Evolutionary conservation across 2,329 filamentous ascomycete species (phyloP), one percentile per base, ranked within the genome.

Genomic region (Trichoderma afroharzianum): DNA sequence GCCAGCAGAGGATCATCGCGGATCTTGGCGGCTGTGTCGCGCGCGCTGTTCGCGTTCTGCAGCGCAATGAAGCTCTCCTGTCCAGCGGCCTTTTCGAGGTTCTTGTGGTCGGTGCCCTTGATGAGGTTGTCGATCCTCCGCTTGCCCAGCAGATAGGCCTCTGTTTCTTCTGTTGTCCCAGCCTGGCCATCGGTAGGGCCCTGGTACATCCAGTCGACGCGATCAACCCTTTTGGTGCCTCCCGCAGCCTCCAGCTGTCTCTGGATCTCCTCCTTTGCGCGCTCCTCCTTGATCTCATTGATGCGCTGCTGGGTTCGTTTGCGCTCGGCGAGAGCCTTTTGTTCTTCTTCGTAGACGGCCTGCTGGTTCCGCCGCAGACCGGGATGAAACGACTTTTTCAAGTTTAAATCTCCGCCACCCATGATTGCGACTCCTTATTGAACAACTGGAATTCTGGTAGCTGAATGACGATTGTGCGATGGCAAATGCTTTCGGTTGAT

Each of bases 121-220:
- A 99, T 86, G 39, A 90, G 80, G 14, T 91, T 90, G 83, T 98
- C 95, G 79, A 99, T 95, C 72, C 95, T 88, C 72, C 96, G 88
- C 85, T 98, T 98, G 67, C 96, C 96, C 15, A 99, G 86, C 1
- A 99, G 83, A 80, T 97, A 99, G 4, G 93, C 94, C 79, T 99
- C 96, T 83, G 93, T 94, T 82, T 98, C 96, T 80, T 98, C 95
- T 5, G 88, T 89, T 50, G 89, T 93, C 33, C 92, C 92, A n/a
- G 86, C 85, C 78, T 93, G 91, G 43, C 93, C 93, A 77, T 88
- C 86, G 63, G 91, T 92, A 8, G 96, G 94, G 1, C 95, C 95
- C 76, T 92, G 90, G 82, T 99, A 99, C 94, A 99, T 98, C 93
- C 96, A 99, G 78, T 98, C 96, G 30, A 99, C 95, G 43, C 94